Evolutionary conservation across 768 basidiomycete genomes (phyloP).

Genomic region (Lentinula sp.): DNA sequence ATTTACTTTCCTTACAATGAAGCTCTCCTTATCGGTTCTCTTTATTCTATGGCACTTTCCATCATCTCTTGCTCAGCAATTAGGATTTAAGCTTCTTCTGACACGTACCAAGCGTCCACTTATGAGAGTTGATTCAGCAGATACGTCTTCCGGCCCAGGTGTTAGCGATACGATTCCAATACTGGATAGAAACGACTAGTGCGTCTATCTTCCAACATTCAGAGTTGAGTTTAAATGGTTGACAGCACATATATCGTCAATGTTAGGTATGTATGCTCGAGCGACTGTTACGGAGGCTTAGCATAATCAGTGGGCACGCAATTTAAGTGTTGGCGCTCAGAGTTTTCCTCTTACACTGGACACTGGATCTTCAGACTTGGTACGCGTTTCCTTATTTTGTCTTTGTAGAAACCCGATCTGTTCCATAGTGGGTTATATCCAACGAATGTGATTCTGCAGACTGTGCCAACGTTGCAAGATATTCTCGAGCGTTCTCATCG

Average conservation of each 20-base stretch:
- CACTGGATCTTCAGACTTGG: slow-evolving; percentile 55
- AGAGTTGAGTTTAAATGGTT: background rate
- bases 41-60: background rate
- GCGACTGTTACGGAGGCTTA: background rate
- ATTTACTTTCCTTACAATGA: background rate
- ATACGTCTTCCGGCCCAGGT: background rate
- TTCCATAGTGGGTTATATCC: slow-evolving; percentile 43
- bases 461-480: slow-evolving; percentile 38
- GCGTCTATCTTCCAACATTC: background rate
- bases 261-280: background rate
- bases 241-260: slow-evolving; percentile 9
- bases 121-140: background rate
- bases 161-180: background rate
- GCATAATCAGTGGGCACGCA: background rate
- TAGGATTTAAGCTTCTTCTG: background rate
- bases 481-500: slow-evolving; percentile 23
- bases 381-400: slow-evolving; percentile 16
- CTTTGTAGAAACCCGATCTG: slow-evolving; percentile 4
- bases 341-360: slow-evolving; percentile 41
- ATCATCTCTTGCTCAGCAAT: background rate
- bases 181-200: background rate
- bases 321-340: slow-evolving; percentile 34
- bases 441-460: slow-evolving; percentile 36
- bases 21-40: background rate
- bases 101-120: background rate